Evolutionary conservation across 768 basidiomycete species (phyloP).

Genomic region (Boletus coccyginus): DNA sequence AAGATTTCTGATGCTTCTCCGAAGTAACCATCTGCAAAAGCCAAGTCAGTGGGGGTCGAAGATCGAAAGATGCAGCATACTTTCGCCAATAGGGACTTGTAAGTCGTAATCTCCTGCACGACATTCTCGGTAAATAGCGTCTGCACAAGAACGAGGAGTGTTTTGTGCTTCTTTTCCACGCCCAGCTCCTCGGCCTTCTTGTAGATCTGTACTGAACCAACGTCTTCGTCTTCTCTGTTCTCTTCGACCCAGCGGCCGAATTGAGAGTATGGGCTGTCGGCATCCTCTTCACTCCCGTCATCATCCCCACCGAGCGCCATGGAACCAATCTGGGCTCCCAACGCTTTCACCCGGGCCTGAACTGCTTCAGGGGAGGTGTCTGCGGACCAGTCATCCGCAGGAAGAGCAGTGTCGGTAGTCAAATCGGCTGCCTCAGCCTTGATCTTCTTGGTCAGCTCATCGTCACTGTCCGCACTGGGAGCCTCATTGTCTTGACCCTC

Average conservation of each 20-base stretch:
- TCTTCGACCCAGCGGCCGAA: slow-evolving; percentile 87
- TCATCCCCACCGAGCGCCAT: slow-evolving; percentile 62
- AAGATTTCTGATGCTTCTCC: slow-evolving; percentile 93
- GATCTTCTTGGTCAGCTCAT: slow-evolving; percentile 87
- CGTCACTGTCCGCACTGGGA: slow-evolving; percentile 71
- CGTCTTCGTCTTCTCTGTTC: slow-evolving; percentile 41
- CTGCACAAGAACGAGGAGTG: slow-evolving; percentile 78
- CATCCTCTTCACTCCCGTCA: slow-evolving; percentile 86
- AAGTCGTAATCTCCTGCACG: slow-evolving; percentile 59
- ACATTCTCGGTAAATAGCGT: slow-evolving; percentile 78
- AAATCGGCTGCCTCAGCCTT: slow-evolving; percentile 85
- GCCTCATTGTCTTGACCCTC: slow-evolving; percentile 41
- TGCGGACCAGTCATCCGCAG: slow-evolving; percentile 85
- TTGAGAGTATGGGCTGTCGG: slow-evolving; percentile 79
- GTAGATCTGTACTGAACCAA: slow-evolving; percentile 61
- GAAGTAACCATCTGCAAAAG: slow-evolving; percentile 71
- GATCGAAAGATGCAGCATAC: slow-evolving; percentile 24
- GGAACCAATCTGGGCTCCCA: slow-evolving; percentile 58
- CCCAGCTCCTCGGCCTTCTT: slow-evolving; percentile 90
- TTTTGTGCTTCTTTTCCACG: slow-evolving; percentile 94
- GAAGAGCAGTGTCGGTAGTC: slow-evolving; percentile 56
- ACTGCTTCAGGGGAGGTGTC: slow-evolving; percentile 91
- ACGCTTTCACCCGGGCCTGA: slow-evolving; percentile 71
- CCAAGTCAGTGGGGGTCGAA: slow-evolving; percentile 1
- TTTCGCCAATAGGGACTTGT: slow-evolving; percentile 72